Base-by-base conservation (phyloP, 352 stramenopile genomes). In the Globisporangium spiculum region DNA sequence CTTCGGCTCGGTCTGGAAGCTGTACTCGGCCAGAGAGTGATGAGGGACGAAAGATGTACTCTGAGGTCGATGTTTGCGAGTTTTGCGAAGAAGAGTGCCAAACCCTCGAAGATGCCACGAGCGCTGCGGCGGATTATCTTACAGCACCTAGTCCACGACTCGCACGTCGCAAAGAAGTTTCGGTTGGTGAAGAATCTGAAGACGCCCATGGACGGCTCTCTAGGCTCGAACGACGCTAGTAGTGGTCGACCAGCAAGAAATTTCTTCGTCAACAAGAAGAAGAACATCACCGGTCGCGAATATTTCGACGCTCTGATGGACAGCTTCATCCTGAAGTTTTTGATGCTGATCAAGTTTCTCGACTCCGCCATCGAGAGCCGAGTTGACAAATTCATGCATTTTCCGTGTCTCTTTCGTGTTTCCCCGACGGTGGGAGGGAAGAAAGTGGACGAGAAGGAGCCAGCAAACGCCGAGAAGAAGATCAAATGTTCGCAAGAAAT, bases 281-380 rank as follows among this genome's bases (percentile, higher is more conserved):
- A 88, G 60, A 80, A 85, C 62, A 89, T 93, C 48, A 88, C 86
- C 7, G 85, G 85, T 1, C 80, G 84, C 22, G 81, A 90, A 77
- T 93, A 92, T 54, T 91, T 96, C 58, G 79, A 91, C 36, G 86
- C 92, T 38, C 76, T 98, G 63, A 91, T 93, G 58, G 84, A 92
- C 32, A 81, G 91, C 5, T 96, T 97, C 54, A 84, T 98, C 46
- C 82, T 91, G 24, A 90, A 97, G 72, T 94, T 98, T 50, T 77
- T 99, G 41, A 94, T 96, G 73, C 71, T 99, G 10, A 85, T 99
- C 36, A 74, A 98, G 54, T 97, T 98, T 68, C 69, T 99, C 22
- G 97, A 99, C 71, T 71, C 78, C 44, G 90, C 91, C 4, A 94
- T 98, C 59, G 70, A 71, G 41, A 71, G 79, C 14, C 86, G 89